Percentiles rank a stretch among this genome's conserved stretches.
Evolutionary conservation across 345 rosid genomes (phyloP).

Genomic region (Citropsis articulata): DNA sequence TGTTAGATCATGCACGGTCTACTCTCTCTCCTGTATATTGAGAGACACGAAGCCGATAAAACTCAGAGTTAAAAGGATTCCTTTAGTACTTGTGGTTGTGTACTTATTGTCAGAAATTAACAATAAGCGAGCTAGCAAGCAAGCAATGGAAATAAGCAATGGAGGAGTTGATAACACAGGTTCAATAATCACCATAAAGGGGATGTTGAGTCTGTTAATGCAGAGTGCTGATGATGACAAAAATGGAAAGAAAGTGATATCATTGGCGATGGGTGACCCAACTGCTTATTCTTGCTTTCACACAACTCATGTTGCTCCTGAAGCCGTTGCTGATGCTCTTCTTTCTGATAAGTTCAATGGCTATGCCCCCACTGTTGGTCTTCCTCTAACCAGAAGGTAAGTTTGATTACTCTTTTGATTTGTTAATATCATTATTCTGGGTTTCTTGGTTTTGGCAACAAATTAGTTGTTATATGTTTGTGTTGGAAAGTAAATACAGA

Average conservation of each 20-base stretch:
- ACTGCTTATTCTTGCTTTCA: conserved; percentile 74
- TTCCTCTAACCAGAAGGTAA: conserved; percentile 87
- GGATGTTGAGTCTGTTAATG: conserved; percentile 65
- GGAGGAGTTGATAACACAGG: conserved; percentile 32
- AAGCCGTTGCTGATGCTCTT: conserved; percentile 72
- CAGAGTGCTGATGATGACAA: conserved; percentile 46
- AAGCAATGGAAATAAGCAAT: conserved; percentile 24
- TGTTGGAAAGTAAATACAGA: not conserved
- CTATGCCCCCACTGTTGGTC: conserved; percentile 89
- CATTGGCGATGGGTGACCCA: conserved; percentile 95
- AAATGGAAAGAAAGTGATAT: conserved; percentile 47
- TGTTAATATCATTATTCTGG: not conserved
- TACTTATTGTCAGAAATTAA: too few relatives aligned
- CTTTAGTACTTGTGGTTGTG: too few relatives aligned
- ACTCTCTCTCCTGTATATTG: not conserved
- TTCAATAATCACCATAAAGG: conserved; percentile 69
- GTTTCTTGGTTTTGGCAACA: not conserved
- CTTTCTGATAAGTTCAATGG: conserved; percentile 80
- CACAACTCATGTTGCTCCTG: conserved; percentile 53
- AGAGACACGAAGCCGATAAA: not conserved
- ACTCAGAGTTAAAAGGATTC: too few relatives aligned
- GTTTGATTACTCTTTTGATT: not conserved
- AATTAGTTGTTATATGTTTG: not conserved
- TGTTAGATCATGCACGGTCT: not conserved
- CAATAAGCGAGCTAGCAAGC: not conserved